Evolutionary conservation across 306 rosid genomes (phyloP).

Genomic region (Trichosanthes truncata): DNA sequence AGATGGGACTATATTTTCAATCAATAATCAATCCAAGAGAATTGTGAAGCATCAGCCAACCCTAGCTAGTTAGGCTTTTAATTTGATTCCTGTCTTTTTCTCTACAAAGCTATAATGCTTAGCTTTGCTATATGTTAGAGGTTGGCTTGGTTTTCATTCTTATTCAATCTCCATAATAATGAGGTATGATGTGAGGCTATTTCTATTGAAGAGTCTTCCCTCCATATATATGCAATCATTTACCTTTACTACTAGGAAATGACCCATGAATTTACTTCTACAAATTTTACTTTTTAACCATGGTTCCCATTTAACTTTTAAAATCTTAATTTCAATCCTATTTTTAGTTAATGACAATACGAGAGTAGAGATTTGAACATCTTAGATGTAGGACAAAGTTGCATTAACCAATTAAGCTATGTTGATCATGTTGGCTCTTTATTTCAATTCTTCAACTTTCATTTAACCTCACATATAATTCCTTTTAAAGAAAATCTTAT

Average conservation of each 20-base stretch:
- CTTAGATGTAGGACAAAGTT: too few relatives aligned
- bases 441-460: too few relatives aligned
- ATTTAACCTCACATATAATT: not conserved
- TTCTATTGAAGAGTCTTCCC: not conserved
- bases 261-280: not conserved
- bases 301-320: not conserved
- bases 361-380: not conserved
- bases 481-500: not conserved
- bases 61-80: not conserved
- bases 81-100: not conserved
- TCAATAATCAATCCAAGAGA: not conserved
- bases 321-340: not conserved
- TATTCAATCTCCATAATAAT: not conserved
- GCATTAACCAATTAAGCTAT: too few relatives aligned
- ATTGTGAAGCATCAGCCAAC: not conserved
- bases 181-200: not conserved
- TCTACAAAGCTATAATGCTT: not conserved
- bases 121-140: not conserved
- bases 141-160: not conserved
- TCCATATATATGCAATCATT: not conserved
- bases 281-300: not conserved
- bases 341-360: not conserved
- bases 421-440: too few relatives aligned
- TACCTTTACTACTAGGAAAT: not conserved
- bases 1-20: not conserved